These are phyloP conservation scores for Malassezia sp. DNA, from an alignment of 1,284 basidiomycete species.

Conservation along the genomic window DNA sequence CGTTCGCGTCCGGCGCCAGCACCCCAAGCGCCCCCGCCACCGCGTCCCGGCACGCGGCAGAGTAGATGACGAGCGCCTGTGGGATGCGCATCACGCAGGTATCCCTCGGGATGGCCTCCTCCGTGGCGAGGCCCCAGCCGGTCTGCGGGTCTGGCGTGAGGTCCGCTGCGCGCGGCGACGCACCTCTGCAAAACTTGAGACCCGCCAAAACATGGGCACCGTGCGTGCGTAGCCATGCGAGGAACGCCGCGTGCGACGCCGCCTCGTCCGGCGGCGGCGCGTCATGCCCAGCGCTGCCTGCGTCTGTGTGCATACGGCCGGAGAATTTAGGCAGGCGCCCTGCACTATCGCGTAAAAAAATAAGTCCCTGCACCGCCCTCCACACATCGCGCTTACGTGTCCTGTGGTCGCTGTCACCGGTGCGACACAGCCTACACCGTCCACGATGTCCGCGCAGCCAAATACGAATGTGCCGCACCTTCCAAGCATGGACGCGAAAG, in stretches of 20 bases:
- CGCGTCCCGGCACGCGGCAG: neutral
- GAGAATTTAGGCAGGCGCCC: too few relatives aligned
- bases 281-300: too few relatives aligned
- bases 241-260: constrained; percentile 1
- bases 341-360: too few relatives aligned
- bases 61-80: neutral
- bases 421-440: too few relatives aligned
- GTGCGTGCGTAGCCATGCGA: neutral
- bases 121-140: neutral
- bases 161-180: too few relatives aligned
- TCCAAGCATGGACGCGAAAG: neutral
- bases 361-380: neutral
- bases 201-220: neutral
- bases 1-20: too few relatives aligned
- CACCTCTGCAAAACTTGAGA: neutral
- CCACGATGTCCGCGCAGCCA: neutral
- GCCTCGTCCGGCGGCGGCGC: too few relatives aligned
- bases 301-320: too few relatives aligned
- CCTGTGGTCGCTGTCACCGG: too few relatives aligned
- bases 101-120: neutral
- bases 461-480: constrained; percentile 13
- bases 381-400: neutral
- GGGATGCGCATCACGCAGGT: constrained; percentile 1
- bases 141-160: neutral
- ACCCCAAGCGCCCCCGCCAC: neutral